Evolutionary conservation across 768 basidiomycete genomes (phyloP), one percentile per base, ranked within the genome.

Genomic region (Tremella yokohamensis): DNA sequence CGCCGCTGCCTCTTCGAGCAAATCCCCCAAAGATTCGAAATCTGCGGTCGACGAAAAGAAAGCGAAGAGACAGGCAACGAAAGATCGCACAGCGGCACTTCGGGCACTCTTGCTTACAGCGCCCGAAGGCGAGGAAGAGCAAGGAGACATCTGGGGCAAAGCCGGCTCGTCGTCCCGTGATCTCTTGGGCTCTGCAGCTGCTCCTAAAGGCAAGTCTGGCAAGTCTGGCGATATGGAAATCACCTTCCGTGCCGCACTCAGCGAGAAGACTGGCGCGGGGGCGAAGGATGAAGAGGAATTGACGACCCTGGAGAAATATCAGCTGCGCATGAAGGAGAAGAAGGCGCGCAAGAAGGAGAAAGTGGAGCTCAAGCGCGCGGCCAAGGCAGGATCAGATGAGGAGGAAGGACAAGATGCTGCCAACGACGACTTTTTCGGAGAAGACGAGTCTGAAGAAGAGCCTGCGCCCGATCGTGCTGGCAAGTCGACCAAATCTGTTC

Each of bases 261-360:
- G 26, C 29, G 39, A 45, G 4, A 45, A 45, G n/a, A 85, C 81
- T 57, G 83, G 80, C 49, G 19, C 13, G 73, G 59, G 66, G 12
- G 82, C 80, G 64, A 56, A 65, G 19, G 75, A 76, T 37, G 80
- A 79, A 15, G 81, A 81, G 52, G 83, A 89, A n/a, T 87, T 94
- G 79, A 97, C 88, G 3, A 89, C 90, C 1, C 77, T 98, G 34
- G 90, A 93, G 70, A 85, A 79, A 68, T 99, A 99, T 76, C 86
- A 89, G 76, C 80, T 87, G 62, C 92, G 92, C 78, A 84, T 87
- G 82, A 86, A 83, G 76, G 92, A 97, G 78, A 93, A 90, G 80
- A 82, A 85, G 76, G 86, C 85, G 77, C 84, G 84, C 72, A 84
- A 84, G 78, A 91, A 89, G 80, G 84, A 84, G 44, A 86, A 87